A percentile compares a stretch with the other conserved stretches of the same genome.
Conservation (phyloP, 805 yeast species). For the Ascoidea asiatica region DNA sequence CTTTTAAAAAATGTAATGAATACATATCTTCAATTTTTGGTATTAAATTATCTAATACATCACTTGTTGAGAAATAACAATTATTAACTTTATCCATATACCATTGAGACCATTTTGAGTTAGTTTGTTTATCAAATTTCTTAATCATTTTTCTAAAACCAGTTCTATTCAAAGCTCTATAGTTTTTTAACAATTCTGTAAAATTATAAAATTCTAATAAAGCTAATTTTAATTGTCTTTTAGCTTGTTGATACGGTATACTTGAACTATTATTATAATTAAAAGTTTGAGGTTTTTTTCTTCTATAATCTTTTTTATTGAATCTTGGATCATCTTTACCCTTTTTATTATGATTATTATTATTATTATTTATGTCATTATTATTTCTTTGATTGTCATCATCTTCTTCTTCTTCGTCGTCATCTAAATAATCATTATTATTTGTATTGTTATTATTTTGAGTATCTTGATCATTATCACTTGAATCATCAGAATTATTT, state of each 20-base stretch:
- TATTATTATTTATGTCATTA: neutral
- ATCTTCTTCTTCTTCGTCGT: neutral
- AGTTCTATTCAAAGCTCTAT: conserved; percentile 65
- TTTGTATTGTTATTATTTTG: neutral
- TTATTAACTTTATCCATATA: conserved; percentile 47
- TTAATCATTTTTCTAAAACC: conserved; percentile 84
- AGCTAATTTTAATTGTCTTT: conserved; percentile 56
- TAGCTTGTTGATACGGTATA: conserved; percentile 37
- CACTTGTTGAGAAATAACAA: conserved; percentile 49
- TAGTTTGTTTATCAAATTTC: conserved; percentile 72
- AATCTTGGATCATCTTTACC: conserved; percentile 15
- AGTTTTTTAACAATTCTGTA: conserved; percentile 56
- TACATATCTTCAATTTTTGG: conserved; percentile 54
- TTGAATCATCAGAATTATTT: neutral
- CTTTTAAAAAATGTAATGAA: conserved; percentile 52
- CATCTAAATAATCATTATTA: conserved; percentile 6
- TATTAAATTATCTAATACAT: conserved; percentile 50
- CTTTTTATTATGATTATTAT: conserved; percentile 2
- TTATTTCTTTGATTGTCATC: neutral
- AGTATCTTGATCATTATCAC: neutral
- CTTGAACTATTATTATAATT: conserved; percentile 24
- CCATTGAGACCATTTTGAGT: conserved; percentile 24
- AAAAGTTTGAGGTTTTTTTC: conserved; percentile 14
- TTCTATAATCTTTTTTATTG: conserved; percentile 35
- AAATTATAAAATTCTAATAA: conserved; percentile 61